Evolutionary conservation across 352 stramenopile species (phyloP).

Genomic region (Globisporangium ultimum): DNA sequence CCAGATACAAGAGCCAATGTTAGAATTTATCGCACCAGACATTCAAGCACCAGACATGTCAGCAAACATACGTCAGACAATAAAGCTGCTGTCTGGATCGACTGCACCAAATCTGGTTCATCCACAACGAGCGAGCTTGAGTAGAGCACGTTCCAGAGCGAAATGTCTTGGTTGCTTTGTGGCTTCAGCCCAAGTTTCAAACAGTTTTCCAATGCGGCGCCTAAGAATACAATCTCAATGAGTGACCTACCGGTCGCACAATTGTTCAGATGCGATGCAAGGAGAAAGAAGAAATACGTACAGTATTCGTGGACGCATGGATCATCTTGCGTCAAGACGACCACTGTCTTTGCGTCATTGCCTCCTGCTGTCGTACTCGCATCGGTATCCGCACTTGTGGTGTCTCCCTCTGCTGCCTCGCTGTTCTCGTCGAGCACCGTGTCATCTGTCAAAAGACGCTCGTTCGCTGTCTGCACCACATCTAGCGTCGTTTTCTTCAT

Average conservation of each 20-base stretch:
- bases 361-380: constrained; percentile 2
- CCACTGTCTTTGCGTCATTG: background rate
- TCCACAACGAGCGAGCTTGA: constrained; percentile 72
- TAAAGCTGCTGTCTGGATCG: constrained; percentile 61
- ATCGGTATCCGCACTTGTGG: constrained; percentile 2
- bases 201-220: constrained; percentile 54
- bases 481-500: constrained; percentile 71
- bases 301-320: constrained; percentile 56
- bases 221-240: constrained; percentile 15
- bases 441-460: constrained; percentile 9
- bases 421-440: background rate
- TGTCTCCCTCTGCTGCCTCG: constrained; percentile 10
- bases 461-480: constrained; percentile 39
- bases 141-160: constrained; percentile 73
- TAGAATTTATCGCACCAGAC: background rate
- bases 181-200: constrained; percentile 56
- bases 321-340: constrained; percentile 50
- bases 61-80: constrained; percentile 47
- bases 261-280: background rate
- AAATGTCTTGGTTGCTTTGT: constrained; percentile 39
- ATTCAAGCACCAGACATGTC: background rate
- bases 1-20: background rate
- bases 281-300: constrained; percentile 19
- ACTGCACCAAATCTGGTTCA: constrained; percentile 62
- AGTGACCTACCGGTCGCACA: background rate